Percentiles rank a stretch among this genome's conserved stretches.
These are phyloP conservation scores for Ceratocystis variospora DNA, from an alignment of 2,329 filamentous ascomycete species.

Conservation along the genomic window DNA sequence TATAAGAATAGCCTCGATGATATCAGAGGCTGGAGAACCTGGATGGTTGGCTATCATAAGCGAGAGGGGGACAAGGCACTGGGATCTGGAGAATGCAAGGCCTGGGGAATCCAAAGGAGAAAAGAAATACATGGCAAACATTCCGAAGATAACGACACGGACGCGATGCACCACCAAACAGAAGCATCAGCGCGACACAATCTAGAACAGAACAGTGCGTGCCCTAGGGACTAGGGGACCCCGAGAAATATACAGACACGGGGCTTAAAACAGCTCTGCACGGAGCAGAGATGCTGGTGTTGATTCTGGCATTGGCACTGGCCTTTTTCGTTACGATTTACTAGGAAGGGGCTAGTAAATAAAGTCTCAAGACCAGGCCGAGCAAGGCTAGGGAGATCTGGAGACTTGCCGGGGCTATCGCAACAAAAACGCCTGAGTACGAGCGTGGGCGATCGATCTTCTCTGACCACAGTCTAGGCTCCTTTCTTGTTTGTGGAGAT, in stretches of 20 bases:
- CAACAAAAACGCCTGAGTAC: no score
- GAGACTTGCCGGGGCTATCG: background rate
- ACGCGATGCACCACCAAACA: background rate
- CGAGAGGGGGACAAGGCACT: background rate
- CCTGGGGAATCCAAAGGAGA: background rate
- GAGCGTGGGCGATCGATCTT: no score
- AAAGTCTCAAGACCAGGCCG: background rate
- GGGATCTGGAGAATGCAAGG: background rate
- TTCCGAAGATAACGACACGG: background rate
- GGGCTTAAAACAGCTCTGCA: background rate
- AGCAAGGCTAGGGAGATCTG: background rate
- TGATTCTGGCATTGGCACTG: background rate
- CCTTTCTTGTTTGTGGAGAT: background rate
- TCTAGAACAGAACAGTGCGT: background rate
- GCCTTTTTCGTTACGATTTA: background rate
- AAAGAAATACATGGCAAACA: background rate
- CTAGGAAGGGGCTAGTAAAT: background rate
- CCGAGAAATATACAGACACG: background rate
- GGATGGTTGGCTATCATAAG: background rate
- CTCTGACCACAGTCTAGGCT: background rate
- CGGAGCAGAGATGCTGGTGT: background rate
- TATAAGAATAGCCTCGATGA: no score
- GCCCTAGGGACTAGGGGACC: background rate
- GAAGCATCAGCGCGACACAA: background rate
- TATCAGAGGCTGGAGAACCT: background rate